Base-by-base conservation (phyloP, 495 filamentous ascomycete genomes). In the Hypoxylon rickii region DNA sequence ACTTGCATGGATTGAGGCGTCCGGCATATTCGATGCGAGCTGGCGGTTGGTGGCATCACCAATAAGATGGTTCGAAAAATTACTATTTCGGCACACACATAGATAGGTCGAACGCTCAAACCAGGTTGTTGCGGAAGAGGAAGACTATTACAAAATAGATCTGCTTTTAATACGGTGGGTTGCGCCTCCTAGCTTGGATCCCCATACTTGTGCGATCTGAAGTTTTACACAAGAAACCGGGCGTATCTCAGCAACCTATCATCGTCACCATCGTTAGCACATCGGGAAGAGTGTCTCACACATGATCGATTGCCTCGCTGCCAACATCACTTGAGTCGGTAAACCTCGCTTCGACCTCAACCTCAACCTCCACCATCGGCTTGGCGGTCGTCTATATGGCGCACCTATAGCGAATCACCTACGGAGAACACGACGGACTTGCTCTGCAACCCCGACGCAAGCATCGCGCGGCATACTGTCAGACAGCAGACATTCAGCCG, bases 11-110 rank as follows among this genome's bases (percentile, higher is more conserved):
- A 51, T 53, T 13, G 20, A 52, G 59, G 56, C n/a, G 49, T 38
- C 44, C 59, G 59, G 59, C 59, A 58, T 47, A 47, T 57, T 49
- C 19, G 47, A 51, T 20, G 40, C 44, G 37, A 57, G 53, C 59
- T 58, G 53, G 59, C 53, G 49, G 44, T 26, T 63, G 42, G 39
- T 54, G 59, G 48, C 44, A 63, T 63, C 59, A 45, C 32, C 44
- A 40, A 52, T 55, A 52, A 48, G 54, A 58, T 17, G 40, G 29
- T 37, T 52, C 24, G 37, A 42, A 52, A 52, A 15, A 29, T 29
- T 50, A 48, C 37, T 49, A 37, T 29, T n/a, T 48, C 39, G 39
- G 47, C 18, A 38, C 26, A 34, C 58, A 54, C 43, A 34, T 45
- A 60, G 59, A 37, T 42, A 58, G 59, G 48, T 36, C 46, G 46